phyloP scores from a whole-genome alignment of 2,329 filamentous ascomycete species.

The Diaporthe destruens region DNA sequence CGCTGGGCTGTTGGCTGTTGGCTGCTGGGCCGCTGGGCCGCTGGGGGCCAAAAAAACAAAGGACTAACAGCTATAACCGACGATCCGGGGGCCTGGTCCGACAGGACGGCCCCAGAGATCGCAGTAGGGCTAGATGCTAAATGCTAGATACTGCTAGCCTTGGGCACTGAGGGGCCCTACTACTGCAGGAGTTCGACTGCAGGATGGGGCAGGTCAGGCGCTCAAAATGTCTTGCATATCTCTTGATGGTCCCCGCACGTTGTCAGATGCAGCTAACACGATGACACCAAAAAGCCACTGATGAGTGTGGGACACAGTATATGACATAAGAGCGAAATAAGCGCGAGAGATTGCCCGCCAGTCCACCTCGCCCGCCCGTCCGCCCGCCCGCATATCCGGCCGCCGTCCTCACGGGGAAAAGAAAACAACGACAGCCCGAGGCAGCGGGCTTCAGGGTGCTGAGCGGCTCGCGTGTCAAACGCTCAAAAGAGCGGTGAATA shows the following conservation, averaged over 20 bases:
- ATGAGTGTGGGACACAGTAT: neutral
- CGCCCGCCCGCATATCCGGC: conserved; percentile 22
- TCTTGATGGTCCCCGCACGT: conserved; percentile 19
- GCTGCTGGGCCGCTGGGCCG: neutral
- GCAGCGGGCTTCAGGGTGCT: neutral
- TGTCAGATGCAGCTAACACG: conserved; percentile 29
- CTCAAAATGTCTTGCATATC: conserved; percentile 34
- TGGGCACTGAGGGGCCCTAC: conserved; percentile 2
- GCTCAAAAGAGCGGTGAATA: conserved; percentile 29
- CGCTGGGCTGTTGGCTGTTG: too few relatives aligned
- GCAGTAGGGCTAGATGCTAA: conserved; percentile 17
- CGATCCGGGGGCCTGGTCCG: conserved; percentile 20
- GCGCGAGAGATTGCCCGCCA: conserved; percentile 24
- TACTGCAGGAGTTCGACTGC: conserved; percentile 28
- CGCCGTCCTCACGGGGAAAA: neutral
- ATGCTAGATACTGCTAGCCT: neutral
- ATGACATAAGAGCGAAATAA: conserved; percentile 3
- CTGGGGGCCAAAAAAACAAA: neutral
- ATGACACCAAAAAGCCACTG: conserved; percentile 1
- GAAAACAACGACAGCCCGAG: neutral
- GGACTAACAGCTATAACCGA: neutral
- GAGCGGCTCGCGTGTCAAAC: conserved; percentile 22
- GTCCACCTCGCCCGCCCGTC: neutral
- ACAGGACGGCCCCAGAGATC: neutral
- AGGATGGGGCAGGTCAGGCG: conserved; percentile 20